Conservation (phyloP, 2,329 filamentous ascomycete species). For the Madurella mycetomatis region DNA sequence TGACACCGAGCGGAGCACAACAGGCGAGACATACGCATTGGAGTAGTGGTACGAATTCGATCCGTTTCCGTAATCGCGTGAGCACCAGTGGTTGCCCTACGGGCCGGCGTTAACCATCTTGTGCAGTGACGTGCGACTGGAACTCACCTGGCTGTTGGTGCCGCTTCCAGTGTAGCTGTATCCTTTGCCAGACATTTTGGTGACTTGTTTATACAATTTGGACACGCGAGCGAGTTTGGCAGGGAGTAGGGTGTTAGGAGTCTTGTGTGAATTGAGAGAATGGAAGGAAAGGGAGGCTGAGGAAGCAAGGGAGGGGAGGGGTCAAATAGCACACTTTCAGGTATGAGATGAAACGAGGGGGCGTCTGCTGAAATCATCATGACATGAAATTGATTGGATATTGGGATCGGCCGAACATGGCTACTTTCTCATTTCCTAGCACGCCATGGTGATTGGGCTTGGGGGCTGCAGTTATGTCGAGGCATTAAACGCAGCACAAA, state of each 20-base stretch:
- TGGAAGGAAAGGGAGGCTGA: no score
- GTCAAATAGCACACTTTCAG: no score
- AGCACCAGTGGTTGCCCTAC: slow-evolving; percentile 27
- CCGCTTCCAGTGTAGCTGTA: slow-evolving; percentile 23
- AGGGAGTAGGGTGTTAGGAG: neutral
- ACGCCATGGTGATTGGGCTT: no score
- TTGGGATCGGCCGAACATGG: no score
- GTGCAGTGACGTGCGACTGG: neutral
- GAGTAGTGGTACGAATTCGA: slow-evolving; percentile 64
- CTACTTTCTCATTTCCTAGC: no score
- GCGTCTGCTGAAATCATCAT: no score
- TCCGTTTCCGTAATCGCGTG: slow-evolving; percentile 23
- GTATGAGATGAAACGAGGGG: no score
- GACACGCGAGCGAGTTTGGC: neutral
- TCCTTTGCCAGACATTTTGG: slow-evolving; percentile 24
- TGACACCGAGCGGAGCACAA: neutral
- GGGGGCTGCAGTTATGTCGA: no score
- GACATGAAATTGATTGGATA: no score
- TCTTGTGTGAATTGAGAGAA: neutral
- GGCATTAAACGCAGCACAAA: no score
- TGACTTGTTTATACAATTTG: neutral
- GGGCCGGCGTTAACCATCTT: no score
- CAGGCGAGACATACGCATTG: slow-evolving; percentile 38
- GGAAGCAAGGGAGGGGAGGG: neutral
- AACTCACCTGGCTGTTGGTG: slow-evolving; percentile 22